Base-by-base conservation (phyloP, 768 basidiomycete genomes). In the Suillus alpinus region DNA sequence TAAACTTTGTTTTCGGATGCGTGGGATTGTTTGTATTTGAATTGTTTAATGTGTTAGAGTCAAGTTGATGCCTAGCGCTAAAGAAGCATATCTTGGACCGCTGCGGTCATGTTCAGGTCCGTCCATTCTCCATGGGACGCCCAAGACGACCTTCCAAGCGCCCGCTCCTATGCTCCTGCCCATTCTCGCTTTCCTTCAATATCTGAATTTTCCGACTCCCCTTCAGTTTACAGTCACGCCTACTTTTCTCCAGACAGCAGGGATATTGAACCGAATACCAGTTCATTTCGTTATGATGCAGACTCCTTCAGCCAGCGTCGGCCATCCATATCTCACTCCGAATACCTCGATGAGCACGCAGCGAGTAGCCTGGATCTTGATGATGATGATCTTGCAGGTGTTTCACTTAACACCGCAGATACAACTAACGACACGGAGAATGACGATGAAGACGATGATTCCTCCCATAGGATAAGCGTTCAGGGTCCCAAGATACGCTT, bases 401-500 rank as follows among this genome's bases (percentile, higher is more conserved):
- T 57, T 20, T 70, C 70, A 40, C 41, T 72, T 39, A 71, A 77
- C 52, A 68, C 74, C 7, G 66, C 69, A 49, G 67, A 65, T 31
- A 52, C 71, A 47, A 75, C 72, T 51, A 75, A 80, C 51, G 76
- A 78, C 26, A 71, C 70, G 20, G 70, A 69, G 26, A 29, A 60
- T 1, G 74, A 76, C 51, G 77, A 77, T 44, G 77, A 77, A 49
- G 79, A 81, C 56, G 77, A 82, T 40, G 78, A 79, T 9, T 66
- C 77, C 40, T 73, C 79, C 2, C 72, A 80, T 61, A 80, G 86
- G 57, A 83, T 92, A 73, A 91, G 88, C 67, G 75, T 87, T 52
- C 83, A 88, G 37, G 92, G 92, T n/a, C 91, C 91, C 34, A 91
- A 85, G 73, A 89, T 92, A 82, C 85, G 86, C 56, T 85, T 91